A percentile compares a stretch with the other conserved stretches of the same genome.
phyloP scores from a whole-genome alignment of 371 early-diverging fungal species.

The Mucor saturninus region DNA sequence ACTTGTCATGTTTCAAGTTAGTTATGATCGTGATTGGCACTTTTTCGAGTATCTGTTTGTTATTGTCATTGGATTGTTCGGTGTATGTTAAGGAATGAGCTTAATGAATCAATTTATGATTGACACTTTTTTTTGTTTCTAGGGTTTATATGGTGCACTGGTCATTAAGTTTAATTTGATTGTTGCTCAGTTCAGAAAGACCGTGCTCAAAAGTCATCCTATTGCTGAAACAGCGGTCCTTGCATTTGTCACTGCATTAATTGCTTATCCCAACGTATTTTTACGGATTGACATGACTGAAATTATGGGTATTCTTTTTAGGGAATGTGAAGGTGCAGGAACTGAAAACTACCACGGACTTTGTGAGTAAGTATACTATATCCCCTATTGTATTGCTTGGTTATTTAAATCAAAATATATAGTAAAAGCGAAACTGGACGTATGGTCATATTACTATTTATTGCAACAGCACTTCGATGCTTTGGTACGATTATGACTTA shows the following conservation, averaged over 20 bases:
- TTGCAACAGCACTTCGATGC: constrained; percentile 71
- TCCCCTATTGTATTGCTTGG: background rate
- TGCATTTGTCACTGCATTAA: constrained; percentile 73
- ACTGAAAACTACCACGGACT: constrained; percentile 67
- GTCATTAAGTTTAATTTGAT: constrained; percentile 82
- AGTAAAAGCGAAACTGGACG: constrained; percentile 35
- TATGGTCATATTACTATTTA: constrained; percentile 58
- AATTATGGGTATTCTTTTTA: constrained; percentile 81
- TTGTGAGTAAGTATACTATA: constrained; percentile 58
- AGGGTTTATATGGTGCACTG: constrained; percentile 90
- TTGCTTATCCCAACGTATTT: constrained; percentile 83
- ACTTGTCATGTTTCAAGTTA: constrained; percentile 94
- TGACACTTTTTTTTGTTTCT: background rate
- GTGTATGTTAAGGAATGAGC: constrained; percentile 57
- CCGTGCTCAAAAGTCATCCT: constrained; percentile 65
- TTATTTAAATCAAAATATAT: background rate
- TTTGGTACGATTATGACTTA: constrained; percentile 76
- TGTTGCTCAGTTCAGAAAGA: constrained; percentile 72
- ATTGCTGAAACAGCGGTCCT: constrained; percentile 77
- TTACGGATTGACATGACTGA: constrained; percentile 87
- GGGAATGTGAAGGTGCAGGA: constrained; percentile 76
- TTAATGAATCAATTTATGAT: background rate
- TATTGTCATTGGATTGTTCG: constrained; percentile 86
- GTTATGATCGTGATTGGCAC: constrained; percentile 89
- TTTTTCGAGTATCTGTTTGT: constrained; percentile 87